A percentile compares a stretch with the other conserved stretches of the same genome.
These are phyloP conservation scores for Schwanniomyces vanrijiae DNA, from an alignment of 805 yeast genomes.

Conservation along the genomic window DNA sequence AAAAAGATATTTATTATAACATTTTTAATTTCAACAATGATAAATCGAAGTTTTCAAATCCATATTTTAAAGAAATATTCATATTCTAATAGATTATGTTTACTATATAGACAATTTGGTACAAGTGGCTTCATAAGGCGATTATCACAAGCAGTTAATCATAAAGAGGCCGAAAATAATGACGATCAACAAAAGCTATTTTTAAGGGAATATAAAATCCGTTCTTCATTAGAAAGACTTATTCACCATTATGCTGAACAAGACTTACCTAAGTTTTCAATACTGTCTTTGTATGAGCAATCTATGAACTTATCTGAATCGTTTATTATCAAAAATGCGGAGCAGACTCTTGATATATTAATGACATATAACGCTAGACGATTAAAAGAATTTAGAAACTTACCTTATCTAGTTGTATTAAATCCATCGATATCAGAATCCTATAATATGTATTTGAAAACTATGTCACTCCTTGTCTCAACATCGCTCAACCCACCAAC, in stretches of 20 bases:
- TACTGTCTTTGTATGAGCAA: constrained; percentile 48
- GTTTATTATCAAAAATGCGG: constrained; percentile 43
- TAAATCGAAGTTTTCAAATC: neutral
- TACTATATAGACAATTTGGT: neutral
- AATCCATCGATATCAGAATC: constrained; percentile 85
- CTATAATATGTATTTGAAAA: constrained; percentile 69
- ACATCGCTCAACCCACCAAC: constrained; percentile 38
- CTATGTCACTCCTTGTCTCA: constrained; percentile 47
- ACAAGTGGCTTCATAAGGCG: neutral
- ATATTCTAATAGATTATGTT: neutral
- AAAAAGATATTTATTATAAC: neutral
- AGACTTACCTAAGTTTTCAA: constrained; percentile 53
- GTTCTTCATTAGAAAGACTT: constrained; percentile 58
- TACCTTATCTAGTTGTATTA: constrained; percentile 82
- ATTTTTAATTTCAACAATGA: neutral
- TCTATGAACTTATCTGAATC: constrained; percentile 38
- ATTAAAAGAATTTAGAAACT: constrained; percentile 61
- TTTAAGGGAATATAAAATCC: constrained; percentile 52
- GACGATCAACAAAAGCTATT: constrained; percentile 34
- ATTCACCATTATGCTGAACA: constrained; percentile 56
- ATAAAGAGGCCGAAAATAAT: neutral
- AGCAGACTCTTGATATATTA: constrained; percentile 56
- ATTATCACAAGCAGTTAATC: neutral
- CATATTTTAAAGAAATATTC: neutral
- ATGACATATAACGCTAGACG: constrained; percentile 69